Percentiles rank a stretch among this genome's conserved stretches.
Evolutionary conservation across 2,329 filamentous ascomycete species (phyloP).

Genomic region (Neofusicoccum ribis): DNA sequence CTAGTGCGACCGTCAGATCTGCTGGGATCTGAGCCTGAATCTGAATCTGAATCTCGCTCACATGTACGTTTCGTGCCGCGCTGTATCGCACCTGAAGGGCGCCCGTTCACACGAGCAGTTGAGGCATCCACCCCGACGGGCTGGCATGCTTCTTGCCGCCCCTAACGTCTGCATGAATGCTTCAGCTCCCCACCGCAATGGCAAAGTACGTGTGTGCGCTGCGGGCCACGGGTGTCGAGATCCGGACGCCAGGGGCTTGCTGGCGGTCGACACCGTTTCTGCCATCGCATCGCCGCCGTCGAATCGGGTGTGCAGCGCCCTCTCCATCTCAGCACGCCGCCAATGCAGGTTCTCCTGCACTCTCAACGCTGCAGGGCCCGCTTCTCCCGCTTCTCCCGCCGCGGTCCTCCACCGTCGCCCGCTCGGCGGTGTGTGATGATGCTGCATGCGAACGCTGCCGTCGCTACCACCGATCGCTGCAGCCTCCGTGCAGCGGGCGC

Average conservation of each 20-base stretch:
- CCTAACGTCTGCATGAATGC: neutral
- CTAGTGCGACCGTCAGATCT: slow-evolving; percentile 12
- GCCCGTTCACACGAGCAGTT: too few relatives aligned
- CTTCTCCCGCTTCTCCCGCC: neutral
- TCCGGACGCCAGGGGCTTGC: neutral
- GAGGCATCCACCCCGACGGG: too few relatives aligned
- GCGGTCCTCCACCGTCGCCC: neutral
- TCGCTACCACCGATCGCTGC: slow-evolving; percentile 9
- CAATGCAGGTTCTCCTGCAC: slow-evolving; percentile 9
- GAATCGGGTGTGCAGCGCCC: slow-evolving; percentile 13
- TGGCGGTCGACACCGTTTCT: slow-evolving; percentile 4
- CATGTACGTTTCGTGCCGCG: neutral
- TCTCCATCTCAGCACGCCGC: slow-evolving; percentile 11
- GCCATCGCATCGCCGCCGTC: neutral
- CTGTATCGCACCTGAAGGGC: neutral
- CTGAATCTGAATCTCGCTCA: neutral
- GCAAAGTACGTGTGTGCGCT: too few relatives aligned
- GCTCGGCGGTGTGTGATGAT: slow-evolving; percentile 8
- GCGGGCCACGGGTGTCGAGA: neutral
- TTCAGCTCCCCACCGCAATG: neutral
- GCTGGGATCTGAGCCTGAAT: slow-evolving; percentile 9
- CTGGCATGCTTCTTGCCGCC: neutral
- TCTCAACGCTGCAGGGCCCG: slow-evolving; percentile 4
- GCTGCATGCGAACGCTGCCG: neutral
- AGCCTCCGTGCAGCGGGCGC: neutral